Evolutionary conservation across 2,329 filamentous ascomycete species (phyloP), one percentile per base, ranked within the genome.

Genomic region (Tricladium varicosporioides): DNA sequence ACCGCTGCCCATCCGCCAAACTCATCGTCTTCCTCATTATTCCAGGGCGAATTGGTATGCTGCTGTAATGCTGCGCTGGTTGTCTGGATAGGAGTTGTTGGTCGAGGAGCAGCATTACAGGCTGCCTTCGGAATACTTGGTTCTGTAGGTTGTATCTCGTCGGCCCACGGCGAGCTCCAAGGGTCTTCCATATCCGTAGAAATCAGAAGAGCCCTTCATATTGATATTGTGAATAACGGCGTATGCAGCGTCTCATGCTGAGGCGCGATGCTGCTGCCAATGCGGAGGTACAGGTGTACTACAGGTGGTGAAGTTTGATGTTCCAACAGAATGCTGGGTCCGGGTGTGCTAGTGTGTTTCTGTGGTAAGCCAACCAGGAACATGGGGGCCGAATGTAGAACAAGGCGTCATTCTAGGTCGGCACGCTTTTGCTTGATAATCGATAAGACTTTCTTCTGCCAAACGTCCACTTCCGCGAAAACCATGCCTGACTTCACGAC

Each of bases 111-210:
- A 22, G 5, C 32, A 19, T 50, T 51, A 47, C 57, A 44, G 36
- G 50, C 22, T 40, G 53, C 53, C 52, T 59, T 51, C 40, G 53
- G 43, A 46, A 55, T 58, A 46, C 52, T 56, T 47, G 63, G 51
- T 11, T 53, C 51, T 43, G 57, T 52, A 32, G 54, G 48, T 58
- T 64, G 58, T 49, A 57, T 44, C 60, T 70, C 69, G 55, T 72
- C 71, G 62, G 71, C 71, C 71, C 71, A 73, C 31, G 71, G 71
- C 54, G 71, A 73, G 61, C 70, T 69, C 71, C 71, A 73, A 57
- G 69, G 67, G 61, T 73, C 70, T 63, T 72, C 70, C 70, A 72
- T 73, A 63, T 62, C 65, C 60, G 63, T 64, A 62, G 51, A 48
- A 57, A 53, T 56, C 56, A 54, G 57, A 54, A 56, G 33, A 54